Base-by-base conservation (phyloP, 2,329 filamentous ascomycete genomes). In the Colletotrichum coccodes region DNA sequence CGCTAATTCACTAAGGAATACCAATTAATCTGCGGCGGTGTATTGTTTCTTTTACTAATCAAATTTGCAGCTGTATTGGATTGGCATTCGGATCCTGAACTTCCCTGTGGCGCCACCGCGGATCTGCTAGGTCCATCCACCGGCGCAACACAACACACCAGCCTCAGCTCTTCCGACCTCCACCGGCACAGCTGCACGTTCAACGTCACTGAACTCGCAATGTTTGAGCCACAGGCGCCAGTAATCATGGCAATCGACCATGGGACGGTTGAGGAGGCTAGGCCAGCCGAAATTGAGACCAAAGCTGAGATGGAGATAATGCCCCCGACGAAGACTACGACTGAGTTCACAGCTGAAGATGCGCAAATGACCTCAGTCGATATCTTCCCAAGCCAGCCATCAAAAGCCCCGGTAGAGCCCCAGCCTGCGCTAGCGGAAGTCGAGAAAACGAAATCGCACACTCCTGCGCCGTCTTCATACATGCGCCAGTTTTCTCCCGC, bases 401-500 rank as follows among this genome's bases (percentile, higher is more conserved):
- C 34, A 1, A 32, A 32, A 18, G 47, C 40, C 1, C 23, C 40
- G 3, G 38, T 5, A 21, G n/a, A 38, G 4, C n/a, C n/a, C 7
- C 23, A 28, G 44, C 16, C 44, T 49, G 6, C 4, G 14, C 44
- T 18, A 14, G 21, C 21, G 3, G 44, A 23, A 11, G 2, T 3
- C n/a, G 18, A 11, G 1, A n/a, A 46, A 4, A 21, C 7, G 14
- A 26, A 60, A 8, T 18, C 21, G 21, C 23, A 38, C 3, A 21
- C 52, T n/a, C 26, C 53, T 12, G 14, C 60, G 16, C 28, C 53
- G 4, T 18, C 42, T 46, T 14, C 75, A 23, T 80, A 80, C 62
- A 68, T 71, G 6, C 73, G 72, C 7, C 79, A 80, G 38, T 80
- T 80, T 70, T 71, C 76, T 46, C 68, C 72, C 34, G 68, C 72